These are phyloP conservation scores for Hemisphaericaspora xylanilytica DNA, from an alignment of 1,139 yeast species.

Conservation along the genomic window DNA sequence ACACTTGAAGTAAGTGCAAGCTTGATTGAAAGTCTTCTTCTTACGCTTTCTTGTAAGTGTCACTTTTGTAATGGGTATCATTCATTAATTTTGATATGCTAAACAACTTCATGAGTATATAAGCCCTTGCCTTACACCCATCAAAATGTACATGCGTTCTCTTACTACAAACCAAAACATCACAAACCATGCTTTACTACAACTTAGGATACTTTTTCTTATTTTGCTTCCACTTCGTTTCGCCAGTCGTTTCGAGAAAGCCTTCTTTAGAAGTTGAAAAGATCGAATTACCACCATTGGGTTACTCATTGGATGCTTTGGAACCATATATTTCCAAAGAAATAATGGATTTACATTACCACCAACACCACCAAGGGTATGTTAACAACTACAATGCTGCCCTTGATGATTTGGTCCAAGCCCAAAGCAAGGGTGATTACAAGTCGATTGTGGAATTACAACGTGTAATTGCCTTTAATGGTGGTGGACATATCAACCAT, in stretches of 20 bases:
- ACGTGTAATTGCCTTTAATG: constrained; percentile 86
- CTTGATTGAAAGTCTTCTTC: no score
- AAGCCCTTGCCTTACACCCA: no score
- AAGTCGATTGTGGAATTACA: constrained; percentile 70
- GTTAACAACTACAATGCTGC: constrained; percentile 87
- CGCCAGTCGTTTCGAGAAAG: background rate
- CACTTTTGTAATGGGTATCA: no score
- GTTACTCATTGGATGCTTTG: constrained; percentile 82
- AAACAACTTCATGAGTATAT: no score
- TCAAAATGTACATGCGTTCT: no score
- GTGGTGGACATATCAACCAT: constrained; percentile 93
- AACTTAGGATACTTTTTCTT: background rate
- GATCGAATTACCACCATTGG: constrained; percentile 80
- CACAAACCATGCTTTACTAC: no score
- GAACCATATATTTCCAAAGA: constrained; percentile 90
- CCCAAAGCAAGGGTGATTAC: constrained; percentile 62
- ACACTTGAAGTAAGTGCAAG: background rate
- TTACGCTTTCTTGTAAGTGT: no score
- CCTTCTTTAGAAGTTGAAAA: constrained; percentile 16
- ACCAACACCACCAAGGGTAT: constrained; percentile 93
- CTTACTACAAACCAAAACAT: no score
- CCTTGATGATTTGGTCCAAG: constrained; percentile 72
- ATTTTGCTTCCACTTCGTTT: background rate
- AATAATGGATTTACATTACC: constrained; percentile 87
- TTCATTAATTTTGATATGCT: no score